phyloP scores from a whole-genome alignment of 176 grass and related monocot genomes.

The Rhynchospora pubera region DNA sequence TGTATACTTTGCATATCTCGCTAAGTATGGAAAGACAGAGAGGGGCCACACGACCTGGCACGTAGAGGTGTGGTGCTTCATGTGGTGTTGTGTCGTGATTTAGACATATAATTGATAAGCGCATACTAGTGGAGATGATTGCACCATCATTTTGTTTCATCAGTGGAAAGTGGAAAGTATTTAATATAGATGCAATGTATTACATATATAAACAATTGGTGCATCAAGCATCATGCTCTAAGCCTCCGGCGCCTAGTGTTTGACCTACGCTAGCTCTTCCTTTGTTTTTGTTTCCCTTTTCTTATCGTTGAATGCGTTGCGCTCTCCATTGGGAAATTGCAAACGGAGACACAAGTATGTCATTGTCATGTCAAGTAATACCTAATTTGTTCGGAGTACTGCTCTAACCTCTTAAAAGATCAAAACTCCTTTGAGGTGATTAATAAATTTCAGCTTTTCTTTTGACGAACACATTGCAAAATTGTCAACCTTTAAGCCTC shows the following conservation, averaged over 20 bases:
- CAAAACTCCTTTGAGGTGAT: too few species aligned
- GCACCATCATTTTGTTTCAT: conserved; percentile 15
- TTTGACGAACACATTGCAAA: too few species aligned
- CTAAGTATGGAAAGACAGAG: not conserved
- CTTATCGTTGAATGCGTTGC: not conserved
- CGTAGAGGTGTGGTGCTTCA: not conserved
- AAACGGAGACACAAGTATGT: too few species aligned
- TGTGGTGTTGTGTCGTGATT: not conserved
- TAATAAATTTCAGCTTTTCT: too few species aligned
- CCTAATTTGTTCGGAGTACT: not conserved
- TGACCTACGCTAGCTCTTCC: conserved; percentile 6
- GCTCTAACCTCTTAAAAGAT: too few species aligned
- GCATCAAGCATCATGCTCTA: not conserved
- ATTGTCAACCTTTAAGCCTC: too few species aligned
- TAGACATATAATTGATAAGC: conserved; percentile 7
- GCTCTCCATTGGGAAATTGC: not conserved
- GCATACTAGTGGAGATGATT: conserved; percentile 4
- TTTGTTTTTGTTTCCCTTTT: not conserved
- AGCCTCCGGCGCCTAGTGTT: not conserved
- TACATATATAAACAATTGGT: not conserved
- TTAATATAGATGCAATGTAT: not conserved
- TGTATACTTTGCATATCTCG: not conserved
- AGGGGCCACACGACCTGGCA: conserved; percentile 2
- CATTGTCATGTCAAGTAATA: not conserved
- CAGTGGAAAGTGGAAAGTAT: not conserved